Evolutionary conservation across 2,329 filamentous ascomycete species (phyloP).

Genomic region (Paecilomyces variotii): DNA sequence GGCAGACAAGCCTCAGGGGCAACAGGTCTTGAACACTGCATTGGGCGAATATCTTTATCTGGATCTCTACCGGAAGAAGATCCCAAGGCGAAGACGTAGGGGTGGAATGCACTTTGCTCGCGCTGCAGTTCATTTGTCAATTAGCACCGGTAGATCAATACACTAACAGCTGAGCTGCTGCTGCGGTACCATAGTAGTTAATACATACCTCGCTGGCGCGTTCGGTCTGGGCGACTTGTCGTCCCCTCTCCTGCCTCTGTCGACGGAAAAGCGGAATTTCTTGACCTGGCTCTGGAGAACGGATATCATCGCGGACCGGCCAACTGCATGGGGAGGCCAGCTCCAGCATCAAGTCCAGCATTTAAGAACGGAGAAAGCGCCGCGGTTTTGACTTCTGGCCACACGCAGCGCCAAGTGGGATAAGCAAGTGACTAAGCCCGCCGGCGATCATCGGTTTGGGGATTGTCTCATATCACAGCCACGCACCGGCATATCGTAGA

Average conservation of each 20-base stretch:
- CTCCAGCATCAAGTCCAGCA: slow-evolving; percentile 7
- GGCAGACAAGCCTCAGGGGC: slow-evolving; percentile 31
- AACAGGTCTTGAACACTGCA: slow-evolving; percentile 31
- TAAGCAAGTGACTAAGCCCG: not conserved
- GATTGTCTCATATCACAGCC: not conserved
- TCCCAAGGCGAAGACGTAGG: slow-evolving; percentile 30
- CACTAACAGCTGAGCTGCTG: not conserved
- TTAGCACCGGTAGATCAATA: slow-evolving; percentile 7
- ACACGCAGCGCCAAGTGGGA: not conserved
- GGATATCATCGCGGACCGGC: slow-evolving; percentile 25
- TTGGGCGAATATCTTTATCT: slow-evolving; percentile 33
- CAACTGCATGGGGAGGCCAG: slow-evolving; percentile 19
- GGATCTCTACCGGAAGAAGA: slow-evolving; percentile 32
- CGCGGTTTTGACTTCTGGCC: not conserved
- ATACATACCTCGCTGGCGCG: slow-evolving; percentile 9
- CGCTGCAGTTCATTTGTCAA: slow-evolving; percentile 7
- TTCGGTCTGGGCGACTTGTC: slow-evolving; percentile 15
- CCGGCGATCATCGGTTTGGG: not conserved
- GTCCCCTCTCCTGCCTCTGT: slow-evolving; percentile 19
- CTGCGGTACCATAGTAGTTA: not conserved
- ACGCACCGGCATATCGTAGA: not conserved
- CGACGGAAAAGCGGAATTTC: slow-evolving; percentile 24
- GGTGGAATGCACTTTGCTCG: slow-evolving; percentile 15
- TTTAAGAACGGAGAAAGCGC: not conserved
- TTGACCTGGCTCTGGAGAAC: slow-evolving; percentile 25